Conservation (phyloP, 768 basidiomycete species). For the Cyathus striatus region DNA sequence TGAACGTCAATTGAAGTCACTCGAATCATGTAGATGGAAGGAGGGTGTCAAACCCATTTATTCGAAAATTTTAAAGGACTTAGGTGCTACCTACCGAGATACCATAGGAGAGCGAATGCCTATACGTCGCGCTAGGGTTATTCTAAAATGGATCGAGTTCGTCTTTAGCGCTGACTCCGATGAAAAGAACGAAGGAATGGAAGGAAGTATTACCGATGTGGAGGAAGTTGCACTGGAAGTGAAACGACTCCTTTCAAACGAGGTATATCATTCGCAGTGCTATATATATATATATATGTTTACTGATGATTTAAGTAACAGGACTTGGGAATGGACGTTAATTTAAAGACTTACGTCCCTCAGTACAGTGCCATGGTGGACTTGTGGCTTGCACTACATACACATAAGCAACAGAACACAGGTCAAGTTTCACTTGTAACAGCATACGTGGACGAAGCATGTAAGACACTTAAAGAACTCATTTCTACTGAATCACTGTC, state of each 20-base stretch:
- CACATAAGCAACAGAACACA: constrained; percentile 48
- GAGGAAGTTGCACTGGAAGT: constrained; percentile 38
- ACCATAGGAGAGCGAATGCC: constrained; percentile 44
- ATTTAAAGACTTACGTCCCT: constrained; percentile 22
- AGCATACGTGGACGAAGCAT: constrained; percentile 50
- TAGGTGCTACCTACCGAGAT: constrained; percentile 46
- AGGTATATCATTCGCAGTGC: constrained; percentile 28
- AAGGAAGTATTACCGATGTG: constrained; percentile 28
- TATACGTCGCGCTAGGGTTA: constrained; percentile 50
- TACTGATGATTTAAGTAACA: constrained; percentile 8
- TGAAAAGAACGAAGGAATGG: constrained; percentile 18
- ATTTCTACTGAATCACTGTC: constrained; percentile 17
- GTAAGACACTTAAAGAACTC: constrained; percentile 36
- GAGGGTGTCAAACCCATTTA: constrained; percentile 41
- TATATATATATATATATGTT: not conserved
- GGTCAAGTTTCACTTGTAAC: constrained; percentile 41
- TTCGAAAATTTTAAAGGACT: constrained; percentile 38
- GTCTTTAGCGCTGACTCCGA: constrained; percentile 28
- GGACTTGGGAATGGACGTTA: constrained; percentile 28
- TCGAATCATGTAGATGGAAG: constrained; percentile 56
- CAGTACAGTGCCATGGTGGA: constrained; percentile 55
- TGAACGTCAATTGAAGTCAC: constrained; percentile 53
- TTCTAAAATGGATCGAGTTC: constrained; percentile 52
- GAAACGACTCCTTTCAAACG: constrained; percentile 29
- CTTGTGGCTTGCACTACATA: constrained; percentile 68